These are phyloP conservation scores for Musa balbisiana DNA, from an alignment of 202 grass and related monocot species.

Conservation along the genomic window DNA sequence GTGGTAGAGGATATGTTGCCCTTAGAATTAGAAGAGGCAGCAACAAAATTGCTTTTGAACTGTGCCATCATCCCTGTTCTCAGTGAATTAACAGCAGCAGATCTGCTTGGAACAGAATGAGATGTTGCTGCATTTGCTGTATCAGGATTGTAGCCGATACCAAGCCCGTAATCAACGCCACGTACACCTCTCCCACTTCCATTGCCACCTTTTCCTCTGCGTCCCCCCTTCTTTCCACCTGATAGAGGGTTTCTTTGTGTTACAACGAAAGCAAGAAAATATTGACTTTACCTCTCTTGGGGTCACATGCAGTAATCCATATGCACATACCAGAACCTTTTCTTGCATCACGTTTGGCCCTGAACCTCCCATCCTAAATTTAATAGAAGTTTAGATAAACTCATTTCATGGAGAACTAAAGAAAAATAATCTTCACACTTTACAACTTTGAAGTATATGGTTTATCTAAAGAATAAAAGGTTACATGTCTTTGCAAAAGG, in stretches of 20 bases:
- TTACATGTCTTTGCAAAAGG: neutral
- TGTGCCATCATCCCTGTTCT: constrained; percentile 85
- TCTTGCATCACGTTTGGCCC: constrained; percentile 82
- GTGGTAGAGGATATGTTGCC: constrained; percentile 22
- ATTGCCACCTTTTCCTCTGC: constrained; percentile 63
- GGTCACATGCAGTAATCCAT: neutral
- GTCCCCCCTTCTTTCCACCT: constrained; percentile 77
- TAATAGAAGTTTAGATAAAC: constrained; percentile 12
- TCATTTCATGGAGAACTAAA: neutral
- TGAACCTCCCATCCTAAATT: constrained; percentile 90
- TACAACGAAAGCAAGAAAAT: neutral
- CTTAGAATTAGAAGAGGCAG: constrained; percentile 45
- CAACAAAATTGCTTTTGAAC: constrained; percentile 88
- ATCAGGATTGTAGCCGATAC: constrained; percentile 78
- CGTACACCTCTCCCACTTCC: constrained; percentile 70
- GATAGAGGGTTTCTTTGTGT: constrained; percentile 21
- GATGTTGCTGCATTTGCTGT: constrained; percentile 30
- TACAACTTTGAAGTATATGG: neutral
- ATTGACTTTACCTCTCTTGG: neutral
- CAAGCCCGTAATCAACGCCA: constrained; percentile 93
- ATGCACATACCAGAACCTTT: constrained; percentile 48
- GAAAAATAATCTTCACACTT: neutral
- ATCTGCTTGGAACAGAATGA: constrained; percentile 44
- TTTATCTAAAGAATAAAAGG: too few relatives aligned
- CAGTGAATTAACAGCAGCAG: constrained; percentile 46